Conservation (phyloP, 1,139 yeast species). For the Meyerozyma athensensis region DNA sequence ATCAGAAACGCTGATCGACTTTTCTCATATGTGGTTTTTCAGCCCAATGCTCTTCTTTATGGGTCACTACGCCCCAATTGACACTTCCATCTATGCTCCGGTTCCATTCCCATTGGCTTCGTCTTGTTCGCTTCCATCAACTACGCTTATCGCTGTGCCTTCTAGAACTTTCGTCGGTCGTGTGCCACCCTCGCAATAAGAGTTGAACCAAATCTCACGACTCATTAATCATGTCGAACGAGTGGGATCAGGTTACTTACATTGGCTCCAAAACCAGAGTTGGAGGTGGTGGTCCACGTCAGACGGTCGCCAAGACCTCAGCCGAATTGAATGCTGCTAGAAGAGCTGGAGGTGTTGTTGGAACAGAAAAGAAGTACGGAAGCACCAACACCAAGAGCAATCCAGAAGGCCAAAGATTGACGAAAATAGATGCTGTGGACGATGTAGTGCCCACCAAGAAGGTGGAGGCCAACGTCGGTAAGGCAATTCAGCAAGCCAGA, state of each 20-base stretch:
- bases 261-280: slow-evolving; percentile 87
- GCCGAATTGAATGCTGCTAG: slow-evolving; percentile 89
- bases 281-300: slow-evolving; percentile 87
- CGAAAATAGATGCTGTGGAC: slow-evolving; percentile 89
- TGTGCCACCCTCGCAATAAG: slow-evolving; percentile 2
- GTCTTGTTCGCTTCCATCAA: too few relatives aligned
- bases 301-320: slow-evolving; percentile 72
- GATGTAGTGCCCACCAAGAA: slow-evolving; percentile 93
- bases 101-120: not conserved
- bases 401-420: slow-evolving; percentile 91
- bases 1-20: too few relatives aligned
- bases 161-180: slow-evolving; percentile 4
- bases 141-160: not conserved
- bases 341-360: slow-evolving; percentile 81
- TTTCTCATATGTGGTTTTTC: too few relatives aligned
- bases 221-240: slow-evolving; percentile 36
- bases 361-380: slow-evolving; percentile 91
- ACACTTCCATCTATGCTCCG: not conserved
- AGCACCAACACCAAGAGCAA: slow-evolving; percentile 60
- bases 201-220: slow-evolving; percentile 1
- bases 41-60: too few relatives aligned
- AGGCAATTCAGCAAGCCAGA: slow-evolving; percentile 81
- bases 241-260: slow-evolving; percentile 87
- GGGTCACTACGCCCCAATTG: not conserved
- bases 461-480: slow-evolving; percentile 79